Evolutionary conservation across 805 yeast species (phyloP).

Genomic region (Suhomyces xylopsoci): DNA sequence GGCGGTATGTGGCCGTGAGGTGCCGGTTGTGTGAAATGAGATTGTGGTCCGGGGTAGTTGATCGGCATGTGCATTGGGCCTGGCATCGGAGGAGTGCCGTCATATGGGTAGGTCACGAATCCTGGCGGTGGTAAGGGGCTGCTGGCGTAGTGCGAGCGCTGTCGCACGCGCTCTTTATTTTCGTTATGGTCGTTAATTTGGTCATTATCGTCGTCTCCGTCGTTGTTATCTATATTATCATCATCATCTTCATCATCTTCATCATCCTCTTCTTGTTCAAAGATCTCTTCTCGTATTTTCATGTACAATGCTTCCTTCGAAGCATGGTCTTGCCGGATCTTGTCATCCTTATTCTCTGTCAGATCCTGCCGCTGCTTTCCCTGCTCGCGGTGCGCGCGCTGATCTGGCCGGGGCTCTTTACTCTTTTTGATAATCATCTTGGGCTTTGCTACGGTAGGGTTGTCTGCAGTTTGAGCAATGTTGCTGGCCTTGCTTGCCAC

Average conservation of each 20-base stretch:
- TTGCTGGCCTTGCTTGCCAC: not conserved
- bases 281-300: conserved; percentile 38
- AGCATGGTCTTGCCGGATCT: conserved; percentile 33
- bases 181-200: not conserved
- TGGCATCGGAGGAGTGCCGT: conserved; percentile 1
- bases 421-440: conserved; percentile 14
- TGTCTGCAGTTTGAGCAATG: not conserved
- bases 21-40: conserved; percentile 1
- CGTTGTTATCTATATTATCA: not conserved
- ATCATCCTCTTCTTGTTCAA: conserved; percentile 17
- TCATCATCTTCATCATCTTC: conserved; percentile 10
- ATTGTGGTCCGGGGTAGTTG: not conserved
- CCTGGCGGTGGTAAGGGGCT: not conserved
- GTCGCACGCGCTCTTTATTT: not conserved
- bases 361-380: not conserved
- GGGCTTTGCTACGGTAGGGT: conserved; percentile 8
- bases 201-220: not conserved
- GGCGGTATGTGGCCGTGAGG: not conserved
- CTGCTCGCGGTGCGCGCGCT: not conserved
- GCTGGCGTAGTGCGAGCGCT: not conserved
- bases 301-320: conserved; percentile 44
- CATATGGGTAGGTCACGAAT: conserved; percentile 2
- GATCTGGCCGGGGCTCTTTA: not conserved
- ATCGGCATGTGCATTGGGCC: conserved; percentile 2
- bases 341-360: conserved; percentile 9